These are phyloP conservation scores for Trichoderma erinaceum DNA, from an alignment of 495 filamentous ascomycete genomes.

Conservation along the genomic window DNA sequence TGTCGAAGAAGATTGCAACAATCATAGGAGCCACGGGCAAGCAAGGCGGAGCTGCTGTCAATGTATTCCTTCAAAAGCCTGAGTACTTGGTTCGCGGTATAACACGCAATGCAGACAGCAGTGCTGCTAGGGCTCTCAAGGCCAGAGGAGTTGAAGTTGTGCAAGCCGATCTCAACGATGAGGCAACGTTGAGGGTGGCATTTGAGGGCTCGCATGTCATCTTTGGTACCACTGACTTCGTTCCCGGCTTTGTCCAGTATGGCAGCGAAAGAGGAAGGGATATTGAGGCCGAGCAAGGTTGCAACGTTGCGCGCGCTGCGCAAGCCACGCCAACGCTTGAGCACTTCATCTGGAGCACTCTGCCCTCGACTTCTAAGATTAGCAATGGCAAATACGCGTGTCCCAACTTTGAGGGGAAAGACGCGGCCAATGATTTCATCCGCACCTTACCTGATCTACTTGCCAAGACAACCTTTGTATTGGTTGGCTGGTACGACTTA, in stretches of 20 bases:
- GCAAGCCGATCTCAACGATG: conserved; percentile 36
- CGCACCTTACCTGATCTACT: conserved; percentile 23
- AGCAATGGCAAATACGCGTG: conserved; percentile 26
- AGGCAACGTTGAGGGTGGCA: conserved; percentile 40
- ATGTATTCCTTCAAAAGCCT: conserved; percentile 15
- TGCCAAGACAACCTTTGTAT: conserved; percentile 36
- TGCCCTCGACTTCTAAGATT: conserved; percentile 23
- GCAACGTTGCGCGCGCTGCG: conserved; percentile 48
- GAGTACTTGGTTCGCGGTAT: conserved; percentile 24
- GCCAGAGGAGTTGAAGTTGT: conserved; percentile 29
- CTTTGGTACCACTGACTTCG: conserved; percentile 54
- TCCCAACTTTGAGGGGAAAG: conserved; percentile 39
- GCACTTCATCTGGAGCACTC: conserved; percentile 48
- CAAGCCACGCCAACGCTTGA: conserved; percentile 37
- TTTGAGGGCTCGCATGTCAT: conserved; percentile 49
- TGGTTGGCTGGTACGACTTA: conserved; percentile 30
- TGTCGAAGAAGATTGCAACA: conserved; percentile 33
- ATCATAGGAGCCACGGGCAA: conserved; percentile 1
- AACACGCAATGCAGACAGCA: conserved; percentile 30
- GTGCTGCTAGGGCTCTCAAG: conserved; percentile 24
- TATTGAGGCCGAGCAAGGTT: conserved; percentile 50
- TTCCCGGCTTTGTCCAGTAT: conserved; percentile 34
- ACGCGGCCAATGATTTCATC: conserved; percentile 33
- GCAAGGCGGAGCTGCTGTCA: not conserved
- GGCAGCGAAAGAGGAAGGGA: conserved; percentile 33